phyloP scores from a whole-genome alignment of 768 basidiomycete species.

The Russula sp. region DNA sequence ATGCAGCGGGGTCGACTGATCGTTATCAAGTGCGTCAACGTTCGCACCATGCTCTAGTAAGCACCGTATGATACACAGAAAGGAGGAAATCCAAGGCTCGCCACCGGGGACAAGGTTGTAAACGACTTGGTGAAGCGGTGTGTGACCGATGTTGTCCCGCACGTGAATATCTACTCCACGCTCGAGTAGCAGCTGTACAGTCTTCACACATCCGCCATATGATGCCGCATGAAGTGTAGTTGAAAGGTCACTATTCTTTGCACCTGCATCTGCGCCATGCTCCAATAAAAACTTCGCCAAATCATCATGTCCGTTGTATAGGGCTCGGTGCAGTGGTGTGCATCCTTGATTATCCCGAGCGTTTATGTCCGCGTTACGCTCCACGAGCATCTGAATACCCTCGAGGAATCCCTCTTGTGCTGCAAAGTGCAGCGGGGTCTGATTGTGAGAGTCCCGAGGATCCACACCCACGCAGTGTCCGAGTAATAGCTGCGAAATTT shows the following conservation, averaged over 20 bases:
- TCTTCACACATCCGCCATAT: not conserved
- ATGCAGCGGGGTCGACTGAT: too few relatives aligned
- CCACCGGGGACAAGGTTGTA: too few relatives aligned
- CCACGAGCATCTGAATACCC: not conserved
- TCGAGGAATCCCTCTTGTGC: not conserved
- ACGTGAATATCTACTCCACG: not conserved
- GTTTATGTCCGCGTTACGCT: not conserved
- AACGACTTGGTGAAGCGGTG: not conserved
- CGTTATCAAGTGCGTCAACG: too few relatives aligned
- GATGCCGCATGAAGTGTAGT: not conserved
- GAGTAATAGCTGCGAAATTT: not conserved
- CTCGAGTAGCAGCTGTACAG: not conserved
- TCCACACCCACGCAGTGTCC: not conserved
- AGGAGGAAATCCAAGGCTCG: too few relatives aligned
- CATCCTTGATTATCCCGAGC: not conserved
- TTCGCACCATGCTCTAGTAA: too few relatives aligned
- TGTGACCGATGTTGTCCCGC: not conserved
- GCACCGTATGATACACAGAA: too few relatives aligned
- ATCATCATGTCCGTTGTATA: not conserved
- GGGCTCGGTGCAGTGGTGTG: not conserved
- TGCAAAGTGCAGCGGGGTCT: not conserved
- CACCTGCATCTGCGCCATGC: too few relatives aligned
- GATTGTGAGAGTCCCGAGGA: not conserved
- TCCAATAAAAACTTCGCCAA: not conserved
- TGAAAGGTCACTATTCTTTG: too few relatives aligned